phyloP scores from a whole-genome alignment of 805 yeast species.

The Candida methanosorbosa region DNA sequence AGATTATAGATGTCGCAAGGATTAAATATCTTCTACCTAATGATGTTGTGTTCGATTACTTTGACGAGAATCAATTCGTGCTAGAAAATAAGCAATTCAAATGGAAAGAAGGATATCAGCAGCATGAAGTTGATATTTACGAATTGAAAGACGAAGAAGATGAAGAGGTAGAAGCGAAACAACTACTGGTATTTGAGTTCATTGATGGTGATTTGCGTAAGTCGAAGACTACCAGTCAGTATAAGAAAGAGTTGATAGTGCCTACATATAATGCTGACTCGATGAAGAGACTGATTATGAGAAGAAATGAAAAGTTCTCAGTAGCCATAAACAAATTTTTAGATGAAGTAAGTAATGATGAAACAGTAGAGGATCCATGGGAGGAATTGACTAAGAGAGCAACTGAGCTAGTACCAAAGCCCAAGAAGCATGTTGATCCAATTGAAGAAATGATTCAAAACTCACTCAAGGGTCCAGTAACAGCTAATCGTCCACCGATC shows the following conservation, averaged over 20 bases:
- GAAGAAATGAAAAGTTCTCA: constrained; percentile 47
- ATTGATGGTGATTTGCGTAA: constrained; percentile 52
- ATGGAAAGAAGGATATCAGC: constrained; percentile 43
- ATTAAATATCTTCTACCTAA: constrained; percentile 56
- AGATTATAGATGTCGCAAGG: constrained; percentile 51
- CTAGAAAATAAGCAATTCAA: constrained; percentile 34
- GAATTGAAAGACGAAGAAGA: constrained; percentile 32
- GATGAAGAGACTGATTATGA: constrained; percentile 49
- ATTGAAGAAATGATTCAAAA: constrained; percentile 44
- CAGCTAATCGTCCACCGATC: constrained; percentile 32
- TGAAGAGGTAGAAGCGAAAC: constrained; percentile 30
- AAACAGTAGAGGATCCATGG: constrained; percentile 31
- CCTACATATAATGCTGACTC: constrained; percentile 47
- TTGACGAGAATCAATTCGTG: constrained; percentile 62
- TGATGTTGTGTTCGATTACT: constrained; percentile 64
- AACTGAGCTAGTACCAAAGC: constrained; percentile 34
- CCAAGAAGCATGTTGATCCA: constrained; percentile 48
- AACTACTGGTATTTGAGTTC: constrained; percentile 67
- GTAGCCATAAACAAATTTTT: constrained; percentile 30
- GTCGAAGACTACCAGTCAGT: constrained; percentile 36
- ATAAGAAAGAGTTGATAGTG: constrained; percentile 35
- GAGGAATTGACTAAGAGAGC: constrained; percentile 28
- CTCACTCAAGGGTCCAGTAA: constrained; percentile 3
- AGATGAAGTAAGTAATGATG: constrained; percentile 18
- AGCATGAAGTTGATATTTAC: constrained; percentile 45